These are phyloP conservation scores for Aspergillus flavus DNA, from an alignment of 2,329 filamentous ascomycete genomes.

Conservation along the genomic window DNA sequence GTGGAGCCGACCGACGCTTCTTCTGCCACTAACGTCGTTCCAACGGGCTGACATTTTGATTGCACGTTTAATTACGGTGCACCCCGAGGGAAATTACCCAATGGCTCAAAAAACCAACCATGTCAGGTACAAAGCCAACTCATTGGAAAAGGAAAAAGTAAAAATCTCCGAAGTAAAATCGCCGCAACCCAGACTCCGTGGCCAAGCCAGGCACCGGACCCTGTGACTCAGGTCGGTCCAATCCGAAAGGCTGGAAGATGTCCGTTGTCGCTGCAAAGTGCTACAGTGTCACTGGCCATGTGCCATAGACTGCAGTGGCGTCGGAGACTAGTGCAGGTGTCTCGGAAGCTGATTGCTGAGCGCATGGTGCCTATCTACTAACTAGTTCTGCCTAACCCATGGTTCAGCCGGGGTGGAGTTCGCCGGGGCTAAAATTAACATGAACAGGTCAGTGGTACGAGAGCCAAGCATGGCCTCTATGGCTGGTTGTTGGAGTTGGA, in stretches of 20 bases:
- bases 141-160: not conserved
- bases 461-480: not conserved
- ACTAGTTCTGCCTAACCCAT: constrained; percentile 6
- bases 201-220: not conserved
- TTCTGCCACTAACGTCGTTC: not conserved
- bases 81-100: constrained; percentile 1
- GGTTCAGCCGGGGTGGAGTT: constrained; percentile 1
- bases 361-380: not conserved
- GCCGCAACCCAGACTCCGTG: not conserved
- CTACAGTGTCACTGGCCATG: constrained; percentile 7
- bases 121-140: not conserved
- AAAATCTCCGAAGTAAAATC: constrained; percentile 1
- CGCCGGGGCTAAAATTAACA: constrained; percentile 5
- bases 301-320: constrained; percentile 10
- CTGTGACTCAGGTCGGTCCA: not conserved
- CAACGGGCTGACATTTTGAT: not conserved
- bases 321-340: constrained; percentile 12
- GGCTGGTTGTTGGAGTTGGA: not conserved
- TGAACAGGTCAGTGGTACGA: constrained; percentile 2
- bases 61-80: constrained; percentile 4
- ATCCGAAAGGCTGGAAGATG: not conserved
- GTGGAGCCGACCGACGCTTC: constrained; percentile 16
- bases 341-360: constrained; percentile 10
- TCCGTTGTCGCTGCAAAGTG: not conserved
- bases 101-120: not conserved